Conservation (phyloP, 2,329 filamentous ascomycete species). For the Orbilia quercus region DNA sequence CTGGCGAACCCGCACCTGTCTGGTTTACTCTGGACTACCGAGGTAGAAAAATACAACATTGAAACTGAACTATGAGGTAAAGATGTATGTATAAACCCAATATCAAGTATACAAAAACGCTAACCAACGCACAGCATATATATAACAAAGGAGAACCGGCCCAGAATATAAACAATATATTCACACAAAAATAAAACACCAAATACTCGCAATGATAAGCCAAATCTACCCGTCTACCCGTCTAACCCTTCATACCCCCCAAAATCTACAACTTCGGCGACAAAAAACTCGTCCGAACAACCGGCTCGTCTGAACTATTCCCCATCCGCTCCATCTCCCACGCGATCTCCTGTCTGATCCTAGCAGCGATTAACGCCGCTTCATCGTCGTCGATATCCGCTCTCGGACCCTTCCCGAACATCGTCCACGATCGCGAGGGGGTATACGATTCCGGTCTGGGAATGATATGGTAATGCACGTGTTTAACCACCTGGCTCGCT, state of each 20-base stretch:
- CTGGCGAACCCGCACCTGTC: too few species aligned
- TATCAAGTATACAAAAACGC: too few species aligned
- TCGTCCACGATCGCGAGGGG: slow-evolving; percentile 73
- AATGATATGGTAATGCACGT: slow-evolving; percentile 95
- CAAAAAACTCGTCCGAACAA: slow-evolving; percentile 48
- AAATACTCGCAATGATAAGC: slow-evolving; percentile 6
- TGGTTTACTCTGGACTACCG: too few species aligned
- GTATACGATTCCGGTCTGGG: slow-evolving; percentile 71
- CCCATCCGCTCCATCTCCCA: slow-evolving; percentile 64
- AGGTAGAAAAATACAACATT: too few species aligned
- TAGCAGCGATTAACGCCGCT: slow-evolving; percentile 70
- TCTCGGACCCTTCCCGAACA: slow-evolving; percentile 80
- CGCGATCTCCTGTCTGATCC: slow-evolving; percentile 68
- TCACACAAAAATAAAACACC: too few species aligned
- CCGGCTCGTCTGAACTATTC: slow-evolving; percentile 38
- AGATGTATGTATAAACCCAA: too few species aligned
- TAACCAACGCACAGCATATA: too few species aligned
- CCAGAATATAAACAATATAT: too few species aligned
- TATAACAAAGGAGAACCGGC: too few species aligned
- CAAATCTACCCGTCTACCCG: neutral
- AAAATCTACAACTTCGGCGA: slow-evolving; percentile 43
- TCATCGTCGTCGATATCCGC: slow-evolving; percentile 83
- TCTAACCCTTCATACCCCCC: neutral
- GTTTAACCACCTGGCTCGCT: slow-evolving; percentile 90
- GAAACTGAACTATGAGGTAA: too few species aligned